Percentiles rank a stretch among this genome's conserved stretches.
Evolutionary conservation across 768 basidiomycete genomes (phyloP).

Genomic region (Lentinula lateritia): DNA sequence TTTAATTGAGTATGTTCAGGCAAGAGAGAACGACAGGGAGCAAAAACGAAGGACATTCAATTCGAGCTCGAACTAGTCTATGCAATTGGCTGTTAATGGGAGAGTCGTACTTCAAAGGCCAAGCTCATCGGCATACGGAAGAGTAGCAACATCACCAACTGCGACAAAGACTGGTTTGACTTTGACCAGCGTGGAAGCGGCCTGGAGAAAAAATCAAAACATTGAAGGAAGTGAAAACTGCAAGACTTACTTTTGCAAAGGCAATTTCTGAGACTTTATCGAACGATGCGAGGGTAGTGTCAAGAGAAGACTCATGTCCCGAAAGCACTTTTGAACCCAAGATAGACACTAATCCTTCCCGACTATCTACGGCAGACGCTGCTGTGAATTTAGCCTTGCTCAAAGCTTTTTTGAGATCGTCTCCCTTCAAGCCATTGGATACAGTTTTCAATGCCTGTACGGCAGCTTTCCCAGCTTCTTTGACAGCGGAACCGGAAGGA

Average conservation of each 20-base stretch:
- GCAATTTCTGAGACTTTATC: slow-evolving; percentile 63
- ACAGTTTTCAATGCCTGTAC: slow-evolving; percentile 64
- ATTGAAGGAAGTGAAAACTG: not conserved
- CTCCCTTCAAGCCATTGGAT: slow-evolving; percentile 52
- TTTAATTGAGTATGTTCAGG: too few relatives aligned
- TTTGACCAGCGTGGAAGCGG: slow-evolving; percentile 60
- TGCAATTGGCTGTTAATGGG: not conserved
- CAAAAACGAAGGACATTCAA: too few relatives aligned
- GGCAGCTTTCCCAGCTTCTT: slow-evolving; percentile 62
- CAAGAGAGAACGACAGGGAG: too few relatives aligned
- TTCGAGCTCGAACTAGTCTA: not conserved
- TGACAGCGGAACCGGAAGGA: slow-evolving; percentile 53
- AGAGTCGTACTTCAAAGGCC: slow-evolving; percentile 47
- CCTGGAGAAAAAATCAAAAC: slow-evolving; percentile 30
- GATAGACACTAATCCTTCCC: slow-evolving; percentile 58
- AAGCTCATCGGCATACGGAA: slow-evolving; percentile 84
- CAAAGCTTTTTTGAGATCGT: slow-evolving; percentile 75
- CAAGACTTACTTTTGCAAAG: slow-evolving; percentile 60
- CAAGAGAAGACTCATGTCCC: slow-evolving; percentile 49
- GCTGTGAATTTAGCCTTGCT: slow-evolving; percentile 86
- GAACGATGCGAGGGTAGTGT: slow-evolving; percentile 58
- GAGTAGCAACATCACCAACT: slow-evolving; percentile 67
- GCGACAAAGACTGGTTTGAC: slow-evolving; percentile 84
- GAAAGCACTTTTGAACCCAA: slow-evolving; percentile 66
- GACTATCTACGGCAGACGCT: slow-evolving; percentile 62